Percentiles rank a stretch among this genome's conserved stretches.
phyloP scores from a whole-genome alignment of 2,329 filamentous ascomycete species.

The Penicillium psychrosexuale region DNA sequence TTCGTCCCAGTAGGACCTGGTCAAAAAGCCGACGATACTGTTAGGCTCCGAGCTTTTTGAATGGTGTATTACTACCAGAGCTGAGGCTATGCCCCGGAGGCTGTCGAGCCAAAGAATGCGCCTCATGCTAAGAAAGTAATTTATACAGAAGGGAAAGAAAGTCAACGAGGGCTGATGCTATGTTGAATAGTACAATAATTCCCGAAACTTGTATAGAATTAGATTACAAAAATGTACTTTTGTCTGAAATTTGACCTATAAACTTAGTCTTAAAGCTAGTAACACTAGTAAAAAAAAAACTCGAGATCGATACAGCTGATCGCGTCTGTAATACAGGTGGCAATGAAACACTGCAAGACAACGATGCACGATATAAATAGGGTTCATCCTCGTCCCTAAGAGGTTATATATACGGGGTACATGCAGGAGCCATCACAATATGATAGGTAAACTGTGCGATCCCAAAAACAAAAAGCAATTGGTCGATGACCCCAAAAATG shows the following conservation, averaged over 20 bases:
- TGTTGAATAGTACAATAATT: neutral
- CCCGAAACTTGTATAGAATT: neutral
- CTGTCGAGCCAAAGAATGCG: neutral
- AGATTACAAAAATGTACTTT: neutral
- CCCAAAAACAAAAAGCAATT: neutral
- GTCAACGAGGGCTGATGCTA: neutral
- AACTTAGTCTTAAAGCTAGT: neutral
- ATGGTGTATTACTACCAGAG: neutral
- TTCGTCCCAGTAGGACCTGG: neutral
- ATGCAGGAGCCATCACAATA: neutral
- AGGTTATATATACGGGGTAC: no score
- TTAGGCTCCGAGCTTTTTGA: neutral
- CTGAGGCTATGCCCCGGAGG: constrained; percentile 1
- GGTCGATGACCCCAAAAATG: neutral
- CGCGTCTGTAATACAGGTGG: neutral
- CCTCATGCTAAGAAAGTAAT: neutral
- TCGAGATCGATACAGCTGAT: neutral
- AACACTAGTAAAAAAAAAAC: neutral
- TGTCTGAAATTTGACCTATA: neutral
- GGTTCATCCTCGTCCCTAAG: neutral
- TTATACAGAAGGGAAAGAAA: neutral
- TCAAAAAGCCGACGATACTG: neutral
- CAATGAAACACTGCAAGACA: neutral
- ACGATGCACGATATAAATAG: neutral
- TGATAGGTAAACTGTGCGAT: neutral